Conservation (phyloP, 208 protist genomes). For the Sergeia podlipaevii region DNA sequence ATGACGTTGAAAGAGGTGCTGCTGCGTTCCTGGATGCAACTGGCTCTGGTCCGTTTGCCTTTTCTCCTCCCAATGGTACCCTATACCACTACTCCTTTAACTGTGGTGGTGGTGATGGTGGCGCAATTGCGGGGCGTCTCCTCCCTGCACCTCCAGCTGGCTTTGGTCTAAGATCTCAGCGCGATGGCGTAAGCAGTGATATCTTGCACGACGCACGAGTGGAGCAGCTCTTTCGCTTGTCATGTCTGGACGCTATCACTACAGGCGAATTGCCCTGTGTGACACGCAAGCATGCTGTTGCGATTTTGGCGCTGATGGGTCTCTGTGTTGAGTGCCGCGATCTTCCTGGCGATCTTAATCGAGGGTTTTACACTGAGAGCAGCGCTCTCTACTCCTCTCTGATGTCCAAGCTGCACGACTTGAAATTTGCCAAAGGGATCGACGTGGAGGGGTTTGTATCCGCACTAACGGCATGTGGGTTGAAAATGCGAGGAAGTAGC, state of each 20-base stretch:
- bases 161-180: not conserved
- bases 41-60: not conserved
- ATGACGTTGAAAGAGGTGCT: not conserved
- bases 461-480: constrained; percentile 64
- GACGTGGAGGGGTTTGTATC: constrained; percentile 70
- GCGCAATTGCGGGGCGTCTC: not conserved
- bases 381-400: constrained; percentile 47
- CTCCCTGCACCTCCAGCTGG: too few species aligned
- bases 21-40: not conserved
- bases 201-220: constrained; percentile 51
- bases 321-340: constrained; percentile 54
- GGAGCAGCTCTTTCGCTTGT: constrained; percentile 56
- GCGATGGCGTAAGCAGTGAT: constrained; percentile 1
- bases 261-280: constrained; percentile 7
- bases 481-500: constrained; percentile 51
- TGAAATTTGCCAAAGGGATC: constrained; percentile 40
- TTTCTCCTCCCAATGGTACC: not conserved
- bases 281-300: constrained; percentile 35
- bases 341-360: constrained; percentile 40
- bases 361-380: constrained; percentile 69
- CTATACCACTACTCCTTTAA: not conserved
- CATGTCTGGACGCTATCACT: constrained; percentile 41
- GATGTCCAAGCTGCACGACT: constrained; percentile 28
- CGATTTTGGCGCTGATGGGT: constrained; percentile 58
- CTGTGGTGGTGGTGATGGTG: not conserved